Base-by-base conservation (phyloP, 75 land plant genomes). In the Azolla pinnata region DNA sequence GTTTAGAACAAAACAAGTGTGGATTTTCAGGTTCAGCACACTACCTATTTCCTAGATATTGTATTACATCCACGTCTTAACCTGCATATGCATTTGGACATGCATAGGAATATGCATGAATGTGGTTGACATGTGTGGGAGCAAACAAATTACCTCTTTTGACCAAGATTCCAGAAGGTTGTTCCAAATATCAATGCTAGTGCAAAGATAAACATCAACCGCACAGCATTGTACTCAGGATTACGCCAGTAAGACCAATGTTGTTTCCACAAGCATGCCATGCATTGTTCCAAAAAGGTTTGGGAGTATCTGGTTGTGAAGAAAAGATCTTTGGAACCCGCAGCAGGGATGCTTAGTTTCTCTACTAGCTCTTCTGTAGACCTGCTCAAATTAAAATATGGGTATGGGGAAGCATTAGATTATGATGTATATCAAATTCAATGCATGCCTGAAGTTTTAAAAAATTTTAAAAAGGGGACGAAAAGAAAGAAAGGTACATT, bases 191-290 rank as follows among this genome's bases (percentile, higher is more conserved):
- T 28, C 46, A 83, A 29, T 5, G 85, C 79, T 18, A 75, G 56
- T 23, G 69, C 40, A 9, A 63, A 54, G 42, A 84, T 77, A 63
- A 83, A 77, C 55, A 80, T 51, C 2, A 80, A 31, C 38, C 90
- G 62, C 9, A 78, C 71, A 20, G 76, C 90, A 26, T 71, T 77
- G 54, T 86, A 83, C 10, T 65, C 51, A 1, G 90, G 81, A 56
- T 83, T 86, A 0, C 87, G 63, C 90, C 90, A 86, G 64, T 86
- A 83, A 0, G 90, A 83, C 59, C 57, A 33, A 28, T 74, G 68
- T 38, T 77, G 90, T 57, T 86, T 86, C 90, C 90, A 86, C 4
- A 74, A 49, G 34, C 81, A 80, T 25, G 90, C 90, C 49, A 53
- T 17, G 38, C 66, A 80, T 67, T 86, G 90, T 20, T 32, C 60